A percentile compares a stretch with the other conserved stretches of the same genome.
These are phyloP conservation scores for Hericium rajendrae DNA, from an alignment of 768 basidiomycete species.

Conservation along the genomic window DNA sequence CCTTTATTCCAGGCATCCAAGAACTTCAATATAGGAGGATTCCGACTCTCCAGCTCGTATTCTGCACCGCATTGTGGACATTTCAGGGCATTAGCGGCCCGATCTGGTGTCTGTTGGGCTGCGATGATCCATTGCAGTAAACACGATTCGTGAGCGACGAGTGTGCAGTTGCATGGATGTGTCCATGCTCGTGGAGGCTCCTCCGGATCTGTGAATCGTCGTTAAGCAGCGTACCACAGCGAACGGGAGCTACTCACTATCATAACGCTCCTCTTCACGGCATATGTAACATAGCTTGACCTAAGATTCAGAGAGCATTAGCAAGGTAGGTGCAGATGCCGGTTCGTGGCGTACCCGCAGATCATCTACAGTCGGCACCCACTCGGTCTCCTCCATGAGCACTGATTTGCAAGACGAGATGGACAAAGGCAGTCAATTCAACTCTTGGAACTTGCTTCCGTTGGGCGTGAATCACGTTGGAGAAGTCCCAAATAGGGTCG, in stretches of 20 bases:
- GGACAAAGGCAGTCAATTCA: too few relatives aligned
- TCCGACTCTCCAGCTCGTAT: constrained; percentile 61
- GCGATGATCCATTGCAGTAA: constrained; percentile 73
- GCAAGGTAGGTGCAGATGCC: not conserved
- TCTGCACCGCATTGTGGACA: constrained; percentile 67
- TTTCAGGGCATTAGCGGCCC: constrained; percentile 57
- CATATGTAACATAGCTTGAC: constrained; percentile 80
- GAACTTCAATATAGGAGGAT: constrained; percentile 40
- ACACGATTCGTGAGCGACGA: constrained; percentile 73
- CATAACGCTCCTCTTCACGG: constrained; percentile 56
- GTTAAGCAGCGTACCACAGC: not conserved
- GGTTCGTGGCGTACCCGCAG: constrained; percentile 16
- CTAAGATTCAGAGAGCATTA: constrained; percentile 14
- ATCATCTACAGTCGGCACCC: constrained; percentile 24
- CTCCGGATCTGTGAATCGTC: constrained; percentile 27
- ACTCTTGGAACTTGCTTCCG: too few relatives aligned
- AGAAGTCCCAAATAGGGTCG: not conserved
- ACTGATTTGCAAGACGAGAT: too few relatives aligned
- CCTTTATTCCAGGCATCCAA: constrained; percentile 42
- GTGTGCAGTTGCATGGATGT: constrained; percentile 73
- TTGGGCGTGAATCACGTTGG: not conserved
- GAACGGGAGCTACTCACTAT: constrained; percentile 21
- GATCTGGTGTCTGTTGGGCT: constrained; percentile 45
- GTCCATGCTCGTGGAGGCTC: constrained; percentile 54
- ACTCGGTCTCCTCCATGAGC: not conserved